Conservation (phyloP, 1,284 basidiomycete species). For the Grifola frondosa region DNA sequence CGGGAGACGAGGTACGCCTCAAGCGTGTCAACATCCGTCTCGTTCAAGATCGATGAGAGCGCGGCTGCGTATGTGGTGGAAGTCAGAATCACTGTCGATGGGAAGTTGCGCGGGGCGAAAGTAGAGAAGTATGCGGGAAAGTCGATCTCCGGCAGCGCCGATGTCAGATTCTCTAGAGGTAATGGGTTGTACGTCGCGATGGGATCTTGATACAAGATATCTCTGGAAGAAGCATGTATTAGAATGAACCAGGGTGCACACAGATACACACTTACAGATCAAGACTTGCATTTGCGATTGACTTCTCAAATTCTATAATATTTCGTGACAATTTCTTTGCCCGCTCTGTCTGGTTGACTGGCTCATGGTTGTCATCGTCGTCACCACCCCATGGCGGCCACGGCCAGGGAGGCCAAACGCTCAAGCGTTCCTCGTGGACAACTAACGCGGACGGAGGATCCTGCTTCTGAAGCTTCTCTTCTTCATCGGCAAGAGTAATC, state of each 20-base stretch:
- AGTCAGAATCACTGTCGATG: conserved; percentile 77
- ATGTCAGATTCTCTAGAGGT: conserved; percentile 66
- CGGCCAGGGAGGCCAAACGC: conserved; percentile 80
- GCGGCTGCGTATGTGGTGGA: conserved; percentile 78
- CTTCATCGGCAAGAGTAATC: conserved; percentile 56
- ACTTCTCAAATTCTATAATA: conserved; percentile 80
- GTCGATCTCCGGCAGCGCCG: conserved; percentile 74
- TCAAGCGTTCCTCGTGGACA: conserved; percentile 58
- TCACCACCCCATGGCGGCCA: conserved; percentile 81
- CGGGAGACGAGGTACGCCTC: conserved; percentile 86
- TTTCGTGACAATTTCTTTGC: conserved; percentile 67
- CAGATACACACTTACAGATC: conserved; percentile 57
- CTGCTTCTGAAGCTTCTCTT: conserved; percentile 29
- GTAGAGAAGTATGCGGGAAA: conserved; percentile 84
- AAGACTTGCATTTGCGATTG: conserved; percentile 79
- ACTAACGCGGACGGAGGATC: conserved; percentile 28
- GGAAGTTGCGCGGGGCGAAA: conserved; percentile 79
- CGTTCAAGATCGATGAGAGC: conserved; percentile 69
- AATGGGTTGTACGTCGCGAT: conserved; percentile 89
- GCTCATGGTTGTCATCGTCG: conserved; percentile 50
- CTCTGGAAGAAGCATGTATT: conserved; percentile 37
- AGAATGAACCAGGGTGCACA: neutral
- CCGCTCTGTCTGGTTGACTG: conserved; percentile 40
- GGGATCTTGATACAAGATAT: conserved; percentile 74
- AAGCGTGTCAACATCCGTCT: conserved; percentile 70